Percentiles rank a stretch among this genome's conserved stretches.
Conservation (phyloP, 345 rosid genomes). For the Pugionium cornutum region DNA sequence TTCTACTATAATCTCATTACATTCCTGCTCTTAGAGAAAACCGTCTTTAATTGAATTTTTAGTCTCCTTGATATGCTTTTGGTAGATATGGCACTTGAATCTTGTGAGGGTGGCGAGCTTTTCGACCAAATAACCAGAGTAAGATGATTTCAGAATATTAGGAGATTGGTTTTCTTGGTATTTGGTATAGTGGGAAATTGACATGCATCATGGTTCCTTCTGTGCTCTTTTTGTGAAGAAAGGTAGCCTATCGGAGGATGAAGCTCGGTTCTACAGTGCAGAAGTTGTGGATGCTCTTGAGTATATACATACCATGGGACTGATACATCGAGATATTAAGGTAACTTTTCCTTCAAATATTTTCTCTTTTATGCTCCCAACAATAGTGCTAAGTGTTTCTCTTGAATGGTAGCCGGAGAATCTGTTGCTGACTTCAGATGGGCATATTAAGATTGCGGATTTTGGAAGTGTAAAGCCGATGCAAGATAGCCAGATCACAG, state of each 20-base stretch:
- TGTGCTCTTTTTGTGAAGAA: conserved; percentile 49
- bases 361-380: conserved; percentile 13
- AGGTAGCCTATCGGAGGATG: conserved; percentile 75
- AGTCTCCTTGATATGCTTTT: neutral
- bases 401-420: conserved; percentile 82
- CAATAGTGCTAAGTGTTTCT: conserved; percentile 3
- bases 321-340: conserved; percentile 98
- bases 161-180: conserved; percentile 1
- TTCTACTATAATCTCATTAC: neutral
- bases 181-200: conserved; percentile 45
- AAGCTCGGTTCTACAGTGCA: conserved; percentile 88
- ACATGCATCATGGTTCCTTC: neutral
- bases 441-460: conserved; percentile 94
- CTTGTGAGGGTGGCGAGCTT: conserved; percentile 98
- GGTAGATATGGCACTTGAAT: conserved; percentile 88
- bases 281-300: conserved; percentile 97
- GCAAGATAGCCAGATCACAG: conserved; percentile 87
- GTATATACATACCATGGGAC: conserved; percentile 84
- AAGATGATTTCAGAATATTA: conserved; percentile 38
- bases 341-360: conserved; percentile 40
- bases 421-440: conserved; percentile 72
- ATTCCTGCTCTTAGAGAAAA: neutral
- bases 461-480: conserved; percentile 98
- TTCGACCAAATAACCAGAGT: conserved; percentile 98
- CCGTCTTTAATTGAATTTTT: neutral